Base-by-base conservation (phyloP, 2,329 filamentous ascomycete species). In the Fusarium udum region DNA sequence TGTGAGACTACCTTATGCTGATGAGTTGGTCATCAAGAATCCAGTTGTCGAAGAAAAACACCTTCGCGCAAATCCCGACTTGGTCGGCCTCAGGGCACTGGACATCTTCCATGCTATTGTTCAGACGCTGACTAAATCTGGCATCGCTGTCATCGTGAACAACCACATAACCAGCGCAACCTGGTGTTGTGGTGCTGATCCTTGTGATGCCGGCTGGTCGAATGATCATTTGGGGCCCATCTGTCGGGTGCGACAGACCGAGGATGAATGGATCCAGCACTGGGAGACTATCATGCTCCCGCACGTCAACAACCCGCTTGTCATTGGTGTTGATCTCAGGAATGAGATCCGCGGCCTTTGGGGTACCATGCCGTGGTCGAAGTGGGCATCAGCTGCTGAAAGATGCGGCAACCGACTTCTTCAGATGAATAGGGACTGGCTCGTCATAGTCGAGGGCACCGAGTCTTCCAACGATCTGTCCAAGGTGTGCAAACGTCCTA, bases 331-430 rank as follows among this genome's bases (percentile, higher is more conserved):
- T 3, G 91, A 93, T 80, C 84, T 93, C 69, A 86, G 91, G 65
- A 93, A 93, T 80, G 91, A 93, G 81, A 90, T 92, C 42, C 87
- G 91, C 57, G 91, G 90, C 11, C 82, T 92, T 43, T 92, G 90
- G 90, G 91, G 90, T 37, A 92, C 90, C 20, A 91, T 92, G 88
- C 83, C 87, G 11, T 93, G 91, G 91, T 82, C 84, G 32, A 85
- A 84, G 60, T 92, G 90, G 90, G 91, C 90, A 1, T 79, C 84
- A 2, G 91, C 91, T 1, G 90, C 91, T 36, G 91, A 92, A 81
- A 83, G 83, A 68, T 91, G 88, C 66, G 89, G 89, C 52, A 91
- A 92, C 78, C 83, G 86, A 24, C 82, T 93, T 55, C 84, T 92
- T 37, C 80, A 80, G 67, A 84, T 92, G 79, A 89, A 91, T 66